Evolutionary conservation across 2,329 filamentous ascomycete species (phyloP).

Genomic region (Monosporascus sp.): DNA sequence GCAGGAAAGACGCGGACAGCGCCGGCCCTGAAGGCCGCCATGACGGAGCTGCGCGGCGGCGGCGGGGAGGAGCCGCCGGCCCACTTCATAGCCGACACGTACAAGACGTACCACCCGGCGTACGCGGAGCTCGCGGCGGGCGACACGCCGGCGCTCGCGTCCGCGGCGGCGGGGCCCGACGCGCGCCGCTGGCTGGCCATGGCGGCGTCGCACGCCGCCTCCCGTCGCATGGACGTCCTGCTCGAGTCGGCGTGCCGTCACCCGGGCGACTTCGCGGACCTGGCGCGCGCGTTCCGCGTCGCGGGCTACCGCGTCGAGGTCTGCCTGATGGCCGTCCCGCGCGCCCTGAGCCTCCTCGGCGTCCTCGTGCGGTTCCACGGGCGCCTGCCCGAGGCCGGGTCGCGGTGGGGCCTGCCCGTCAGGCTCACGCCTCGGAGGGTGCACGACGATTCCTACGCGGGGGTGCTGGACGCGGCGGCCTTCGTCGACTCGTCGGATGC

Average conservation of each 20-base stretch:
- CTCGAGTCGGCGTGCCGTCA: slow-evolving; percentile 42
- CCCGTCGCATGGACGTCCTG: slow-evolving; percentile 30
- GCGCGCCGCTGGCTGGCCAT: slow-evolving; percentile 40
- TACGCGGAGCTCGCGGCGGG: slow-evolving; percentile 29
- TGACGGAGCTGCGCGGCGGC: slow-evolving; percentile 13
- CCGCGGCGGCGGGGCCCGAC: slow-evolving; percentile 33
- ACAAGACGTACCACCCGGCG: slow-evolving; percentile 42
- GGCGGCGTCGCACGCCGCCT: slow-evolving; percentile 30
- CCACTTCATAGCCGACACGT: slow-evolving; percentile 44
- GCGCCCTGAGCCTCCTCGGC: slow-evolving; percentile 36
- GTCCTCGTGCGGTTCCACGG: slow-evolving; percentile 36
- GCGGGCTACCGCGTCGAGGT: slow-evolving; percentile 34
- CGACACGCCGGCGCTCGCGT: slow-evolving; percentile 29
- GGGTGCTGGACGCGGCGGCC: slow-evolving; percentile 30
- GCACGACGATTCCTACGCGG: slow-evolving; percentile 41
- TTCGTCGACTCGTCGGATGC: slow-evolving; percentile 29
- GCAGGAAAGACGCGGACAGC: slow-evolving; percentile 43
- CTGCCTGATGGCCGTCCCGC: slow-evolving; percentile 37
- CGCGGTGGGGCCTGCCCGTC: slow-evolving; percentile 28
- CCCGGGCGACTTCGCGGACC: slow-evolving; percentile 33
- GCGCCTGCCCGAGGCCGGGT: slow-evolving; percentile 29
- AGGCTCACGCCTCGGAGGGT: slow-evolving; percentile 38
- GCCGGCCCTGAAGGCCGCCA: slow-evolving; percentile 30
- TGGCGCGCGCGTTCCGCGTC: slow-evolving; percentile 29
- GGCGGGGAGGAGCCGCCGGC: slow-evolving; percentile 13